Evolutionary conservation across 768 basidiomycete genomes (phyloP).

Genomic region (Scleroderma bovista): DNA sequence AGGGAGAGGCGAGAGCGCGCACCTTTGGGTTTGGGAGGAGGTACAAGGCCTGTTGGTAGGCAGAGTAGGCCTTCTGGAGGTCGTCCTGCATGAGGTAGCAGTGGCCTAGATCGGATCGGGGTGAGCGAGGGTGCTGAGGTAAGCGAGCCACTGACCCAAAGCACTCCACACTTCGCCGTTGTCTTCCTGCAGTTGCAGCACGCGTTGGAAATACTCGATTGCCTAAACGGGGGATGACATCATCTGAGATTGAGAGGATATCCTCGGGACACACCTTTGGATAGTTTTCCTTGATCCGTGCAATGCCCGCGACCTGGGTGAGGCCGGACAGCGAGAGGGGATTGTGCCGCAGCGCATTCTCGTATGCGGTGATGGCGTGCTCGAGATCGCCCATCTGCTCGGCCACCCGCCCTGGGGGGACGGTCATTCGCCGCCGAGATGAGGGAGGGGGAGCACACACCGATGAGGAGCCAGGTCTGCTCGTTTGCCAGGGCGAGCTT

Average conservation of each 20-base stretch:
- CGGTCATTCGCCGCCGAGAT: conserved; percentile 7
- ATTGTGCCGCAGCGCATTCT: conserved; percentile 93
- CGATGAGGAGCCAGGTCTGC: conserved; percentile 93
- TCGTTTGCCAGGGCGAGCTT: conserved; percentile 86
- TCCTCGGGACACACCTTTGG: conserved; percentile 57
- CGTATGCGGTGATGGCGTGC: conserved; percentile 88
- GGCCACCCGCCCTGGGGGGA: conserved; percentile 76
- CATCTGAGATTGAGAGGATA: conserved; percentile 26
- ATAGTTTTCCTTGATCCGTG: conserved; percentile 96
- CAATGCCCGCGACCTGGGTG: conserved; percentile 92
- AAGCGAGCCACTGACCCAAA: conserved; percentile 53
- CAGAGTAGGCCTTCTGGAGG: conserved; percentile 95
- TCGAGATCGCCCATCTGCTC: conserved; percentile 95
- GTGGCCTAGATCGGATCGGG: conserved; percentile 54
- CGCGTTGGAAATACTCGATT: conserved; percentile 94
- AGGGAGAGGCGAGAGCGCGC: conserved; percentile 9
- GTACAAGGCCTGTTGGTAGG: conserved; percentile 97
- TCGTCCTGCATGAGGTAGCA: conserved; percentile 99
- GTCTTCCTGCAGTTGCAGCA: conserved; percentile 84
- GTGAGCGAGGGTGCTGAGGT: conserved; percentile 10
- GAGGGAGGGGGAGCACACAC: conserved; percentile 31
- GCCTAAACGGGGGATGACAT: conserved; percentile 52
- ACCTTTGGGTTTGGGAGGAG: conserved; percentile 94
- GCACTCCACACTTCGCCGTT: conserved; percentile 99
- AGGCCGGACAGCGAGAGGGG: conserved; percentile 85